Conservation (phyloP, 2,329 filamentous ascomycete species). For the Nectriaceae sp. region DNA sequence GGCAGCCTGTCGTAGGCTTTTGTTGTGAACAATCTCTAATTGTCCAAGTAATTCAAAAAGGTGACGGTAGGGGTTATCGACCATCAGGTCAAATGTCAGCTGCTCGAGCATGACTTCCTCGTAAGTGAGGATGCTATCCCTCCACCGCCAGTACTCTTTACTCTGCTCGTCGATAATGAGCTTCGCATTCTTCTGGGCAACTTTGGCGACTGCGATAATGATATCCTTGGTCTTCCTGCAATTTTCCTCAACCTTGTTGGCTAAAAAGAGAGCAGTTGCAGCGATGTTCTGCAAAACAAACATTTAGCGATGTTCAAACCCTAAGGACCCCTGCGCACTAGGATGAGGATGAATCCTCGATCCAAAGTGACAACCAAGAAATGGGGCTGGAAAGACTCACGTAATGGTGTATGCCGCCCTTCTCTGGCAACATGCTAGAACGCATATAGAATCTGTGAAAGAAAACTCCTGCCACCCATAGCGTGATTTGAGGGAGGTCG, state of each 20-base stretch:
- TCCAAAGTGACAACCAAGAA: not conserved
- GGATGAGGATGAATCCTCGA: not conserved
- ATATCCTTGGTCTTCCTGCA: conserved; percentile 94
- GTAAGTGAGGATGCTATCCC: conserved; percentile 87
- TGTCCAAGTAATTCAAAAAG: conserved; percentile 80
- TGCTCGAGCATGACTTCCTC: conserved; percentile 92
- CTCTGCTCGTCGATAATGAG: conserved; percentile 93
- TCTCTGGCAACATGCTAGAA: conserved; percentile 74
- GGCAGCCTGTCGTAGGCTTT: conserved; percentile 77
- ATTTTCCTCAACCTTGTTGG: conserved; percentile 97
- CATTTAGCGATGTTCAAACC: too few relatives aligned
- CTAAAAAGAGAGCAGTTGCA: conserved; percentile 87
- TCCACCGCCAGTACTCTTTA: conserved; percentile 98
- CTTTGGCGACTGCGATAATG: conserved; percentile 89
- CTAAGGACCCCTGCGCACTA: not conserved
- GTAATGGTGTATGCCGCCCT: conserved; percentile 84
- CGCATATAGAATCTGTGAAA: conserved; percentile 97
- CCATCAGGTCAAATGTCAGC: conserved; percentile 89
- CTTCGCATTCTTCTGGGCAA: conserved; percentile 91
- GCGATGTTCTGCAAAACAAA: conserved; percentile 68
- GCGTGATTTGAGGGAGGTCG: conserved; percentile 86
- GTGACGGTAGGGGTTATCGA: conserved; percentile 84
- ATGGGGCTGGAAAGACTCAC: conserved; percentile 63
- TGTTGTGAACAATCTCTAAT: conserved; percentile 76
- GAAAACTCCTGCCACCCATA: conserved; percentile 91